Percentiles rank a stretch among this genome's conserved stretches.
These are phyloP conservation scores for Skeletonema potamos DNA, from an alignment of 108 stramenopile genomes.

Conservation along the genomic window DNA sequence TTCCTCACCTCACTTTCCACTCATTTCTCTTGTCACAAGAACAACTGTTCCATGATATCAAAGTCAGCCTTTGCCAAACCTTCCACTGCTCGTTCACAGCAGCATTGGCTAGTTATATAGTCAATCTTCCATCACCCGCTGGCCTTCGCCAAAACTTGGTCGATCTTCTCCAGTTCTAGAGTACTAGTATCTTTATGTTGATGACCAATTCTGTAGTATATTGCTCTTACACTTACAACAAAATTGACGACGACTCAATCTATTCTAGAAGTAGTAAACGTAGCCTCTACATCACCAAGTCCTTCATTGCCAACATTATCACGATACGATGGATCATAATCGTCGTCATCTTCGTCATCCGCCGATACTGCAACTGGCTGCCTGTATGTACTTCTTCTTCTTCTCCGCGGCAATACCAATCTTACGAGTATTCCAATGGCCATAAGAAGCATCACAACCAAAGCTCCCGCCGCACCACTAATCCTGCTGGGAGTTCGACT, in stretches of 20 bases:
- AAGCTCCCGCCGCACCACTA: background rate
- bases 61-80: no score
- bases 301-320: background rate
- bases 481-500: background rate
- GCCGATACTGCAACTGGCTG: background rate
- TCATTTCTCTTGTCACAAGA: no score
- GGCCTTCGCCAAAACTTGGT: no score
- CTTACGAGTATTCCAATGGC: background rate
- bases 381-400: background rate
- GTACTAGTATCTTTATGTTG: no score
- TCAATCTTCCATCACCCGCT: no score
- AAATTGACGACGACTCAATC: background rate
- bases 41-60: no score
- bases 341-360: constrained; percentile 1
- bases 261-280: background rate
- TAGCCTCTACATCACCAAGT: background rate
- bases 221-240: background rate
- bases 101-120: no score
- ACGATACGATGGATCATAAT: background rate
- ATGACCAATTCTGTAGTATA: no score
- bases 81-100: no score
- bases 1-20: no score
- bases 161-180: no score
- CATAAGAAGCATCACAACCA: background rate
- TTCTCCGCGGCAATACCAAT: constrained; percentile 5